These are phyloP conservation scores for Xylaria sp. DNA, from an alignment of 2,329 filamentous ascomycete genomes.

Conservation along the genomic window DNA sequence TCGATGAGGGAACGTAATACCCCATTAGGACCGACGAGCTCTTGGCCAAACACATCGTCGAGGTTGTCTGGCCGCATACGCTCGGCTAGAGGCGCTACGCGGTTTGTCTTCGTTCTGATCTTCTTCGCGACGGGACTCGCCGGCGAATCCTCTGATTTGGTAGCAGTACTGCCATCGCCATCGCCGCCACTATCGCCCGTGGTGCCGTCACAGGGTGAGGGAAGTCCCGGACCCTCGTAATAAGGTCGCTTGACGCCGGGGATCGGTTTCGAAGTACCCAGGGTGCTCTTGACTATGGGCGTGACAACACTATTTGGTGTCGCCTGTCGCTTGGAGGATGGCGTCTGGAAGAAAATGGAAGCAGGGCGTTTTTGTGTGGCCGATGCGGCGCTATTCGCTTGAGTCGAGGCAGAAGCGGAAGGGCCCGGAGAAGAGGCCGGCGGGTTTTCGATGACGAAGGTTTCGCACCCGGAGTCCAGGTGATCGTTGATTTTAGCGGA, in stretches of 20 bases:
- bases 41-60: slow-evolving; percentile 88
- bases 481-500: slow-evolving; percentile 83
- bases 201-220: slow-evolving; percentile 34
- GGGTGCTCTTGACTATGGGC: slow-evolving; percentile 44
- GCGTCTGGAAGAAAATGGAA: slow-evolving; percentile 66
- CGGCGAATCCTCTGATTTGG: slow-evolving; percentile 32
- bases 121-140: slow-evolving; percentile 62
- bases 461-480: slow-evolving; percentile 81
- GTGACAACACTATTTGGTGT: slow-evolving; percentile 42
- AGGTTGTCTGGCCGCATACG: slow-evolving; percentile 86
- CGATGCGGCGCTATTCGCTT: slow-evolving; percentile 42
- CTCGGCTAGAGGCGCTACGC: slow-evolving; percentile 85
- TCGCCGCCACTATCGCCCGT: slow-evolving; percentile 19
- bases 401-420: slow-evolving; percentile 43
- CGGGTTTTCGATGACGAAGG: slow-evolving; percentile 63
- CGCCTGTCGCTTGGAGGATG: slow-evolving; percentile 60
- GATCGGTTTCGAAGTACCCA: slow-evolving; percentile 38
- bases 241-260: slow-evolving; percentile 57
- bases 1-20: slow-evolving; percentile 87
- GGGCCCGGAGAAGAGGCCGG: slow-evolving; percentile 43
- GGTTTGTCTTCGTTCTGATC: slow-evolving; percentile 70
- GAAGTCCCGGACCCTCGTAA: slow-evolving; percentile 55
- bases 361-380: slow-evolving; percentile 60
- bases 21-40: slow-evolving; percentile 84
- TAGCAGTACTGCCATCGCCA: slow-evolving; percentile 29